phyloP scores from a whole-genome alignment of 257 asterid genomes.

The Vinca minor region DNA sequence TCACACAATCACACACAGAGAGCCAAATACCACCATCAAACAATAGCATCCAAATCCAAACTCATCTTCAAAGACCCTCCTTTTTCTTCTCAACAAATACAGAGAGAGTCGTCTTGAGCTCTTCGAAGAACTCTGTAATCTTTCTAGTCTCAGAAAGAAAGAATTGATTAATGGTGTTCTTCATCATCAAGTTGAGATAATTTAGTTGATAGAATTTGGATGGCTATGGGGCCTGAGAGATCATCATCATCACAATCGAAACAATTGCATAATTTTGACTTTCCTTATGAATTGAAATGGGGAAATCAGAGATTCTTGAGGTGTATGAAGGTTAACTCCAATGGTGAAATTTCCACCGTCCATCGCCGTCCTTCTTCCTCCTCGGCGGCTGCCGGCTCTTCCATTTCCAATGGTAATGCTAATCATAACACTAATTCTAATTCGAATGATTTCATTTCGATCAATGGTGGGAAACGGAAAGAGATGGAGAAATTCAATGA shows the following conservation, averaged over 20 bases:
- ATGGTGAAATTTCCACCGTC: slow-evolving; percentile 26
- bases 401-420: not conserved
- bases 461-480: slow-evolving; percentile 16
- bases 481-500: slow-evolving; percentile 18
- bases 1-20: slow-evolving; percentile 16
- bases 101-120: not conserved
- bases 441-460: not conserved
- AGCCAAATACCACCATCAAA: not conserved
- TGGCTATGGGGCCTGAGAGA: slow-evolving; percentile 53
- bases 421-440: not conserved
- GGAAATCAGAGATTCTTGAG: slow-evolving; percentile 54
- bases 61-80: too few species aligned
- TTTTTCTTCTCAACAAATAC: not conserved
- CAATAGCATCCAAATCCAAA: not conserved
- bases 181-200: too few species aligned
- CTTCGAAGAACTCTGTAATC: slow-evolving; percentile 5
- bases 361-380: slow-evolving; percentile 22
- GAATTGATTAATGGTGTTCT: too few species aligned
- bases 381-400: too few species aligned
- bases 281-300: slow-evolving; percentile 60
- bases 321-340: slow-evolving; percentile 50
- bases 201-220: not conserved
- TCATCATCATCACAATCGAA: slow-evolving; percentile 33
- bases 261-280: slow-evolving; percentile 57
- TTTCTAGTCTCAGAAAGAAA: too few species aligned